phyloP scores from a whole-genome alignment of 129 eudicot genomes.

The Artemisia argyi region DNA sequence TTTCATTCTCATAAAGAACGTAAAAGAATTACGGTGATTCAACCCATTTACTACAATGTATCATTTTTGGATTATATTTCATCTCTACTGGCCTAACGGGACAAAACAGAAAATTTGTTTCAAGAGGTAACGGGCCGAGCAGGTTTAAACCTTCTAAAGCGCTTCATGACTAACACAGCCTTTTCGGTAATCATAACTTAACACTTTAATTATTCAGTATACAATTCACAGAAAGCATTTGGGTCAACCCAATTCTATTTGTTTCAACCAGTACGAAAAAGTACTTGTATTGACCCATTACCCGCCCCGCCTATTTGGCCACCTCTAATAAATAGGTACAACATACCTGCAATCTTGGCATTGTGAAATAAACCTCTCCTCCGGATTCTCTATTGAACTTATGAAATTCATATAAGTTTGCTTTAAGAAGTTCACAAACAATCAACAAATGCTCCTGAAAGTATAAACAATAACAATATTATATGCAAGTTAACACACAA shows the following conservation, averaged over 20 bases:
- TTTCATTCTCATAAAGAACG: conserved; percentile 3
- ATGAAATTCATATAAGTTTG: conserved; percentile 93
- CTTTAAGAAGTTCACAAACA: conserved; percentile 96
- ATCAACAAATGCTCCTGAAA: conserved; percentile 94
- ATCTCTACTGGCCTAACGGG: background rate
- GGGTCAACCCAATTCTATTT: background rate
- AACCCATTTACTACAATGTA: background rate
- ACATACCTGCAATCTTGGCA: conserved; percentile 98
- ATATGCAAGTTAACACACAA: conserved; percentile 24
- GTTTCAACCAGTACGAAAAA: background rate
- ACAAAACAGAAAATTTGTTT: background rate
- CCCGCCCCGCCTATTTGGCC: conserved; percentile 2
- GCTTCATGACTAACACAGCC: background rate
- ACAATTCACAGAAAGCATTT: background rate
- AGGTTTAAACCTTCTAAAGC: conserved; percentile 10
- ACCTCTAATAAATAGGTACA: conserved; percentile 11
- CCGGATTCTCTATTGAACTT: conserved; percentile 98
- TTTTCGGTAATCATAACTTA: background rate
- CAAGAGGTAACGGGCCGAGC: background rate
- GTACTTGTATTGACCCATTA: background rate
- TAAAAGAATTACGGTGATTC: background rate
- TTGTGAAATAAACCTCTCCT: conserved; percentile 98
- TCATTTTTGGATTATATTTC: background rate
- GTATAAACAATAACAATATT: conserved; percentile 21
- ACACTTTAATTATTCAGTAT: background rate